Conservation (phyloP, 208 protist genomes). For the Acanthamoeba sp. region DNA sequence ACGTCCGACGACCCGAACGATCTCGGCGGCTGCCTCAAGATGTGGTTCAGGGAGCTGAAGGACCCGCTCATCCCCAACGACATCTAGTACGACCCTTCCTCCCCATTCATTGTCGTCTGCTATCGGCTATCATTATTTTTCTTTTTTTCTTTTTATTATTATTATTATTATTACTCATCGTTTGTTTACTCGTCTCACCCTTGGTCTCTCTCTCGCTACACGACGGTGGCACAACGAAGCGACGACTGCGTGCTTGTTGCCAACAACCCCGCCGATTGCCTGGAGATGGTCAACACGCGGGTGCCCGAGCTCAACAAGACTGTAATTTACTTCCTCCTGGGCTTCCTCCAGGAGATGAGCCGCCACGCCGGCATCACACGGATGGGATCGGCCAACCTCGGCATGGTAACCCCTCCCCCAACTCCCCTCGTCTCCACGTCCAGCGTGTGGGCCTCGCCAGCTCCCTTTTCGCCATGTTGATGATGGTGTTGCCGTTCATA, state of each 20-base stretch:
- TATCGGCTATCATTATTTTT: too few relatives aligned
- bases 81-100: neutral
- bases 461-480: too few relatives aligned
- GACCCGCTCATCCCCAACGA: constrained; percentile 46
- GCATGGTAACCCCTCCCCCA: neutral
- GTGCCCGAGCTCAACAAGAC: constrained; percentile 21
- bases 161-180: too few relatives aligned
- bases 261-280: constrained; percentile 5
- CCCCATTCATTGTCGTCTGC: neutral
- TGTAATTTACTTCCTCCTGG: constrained; percentile 17
- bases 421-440: neutral
- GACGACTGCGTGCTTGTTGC: constrained; percentile 14
- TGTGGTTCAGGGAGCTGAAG: constrained; percentile 59
- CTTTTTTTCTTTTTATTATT: too few relatives aligned
- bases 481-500: too few relatives aligned
- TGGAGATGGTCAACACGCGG: constrained; percentile 4
- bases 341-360: constrained; percentile 47
- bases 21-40: constrained; percentile 8
- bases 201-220: too few relatives aligned
- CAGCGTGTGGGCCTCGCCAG: too few relatives aligned
- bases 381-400: constrained; percentile 32
- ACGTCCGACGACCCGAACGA: constrained; percentile 17
- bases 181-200: too few relatives aligned
- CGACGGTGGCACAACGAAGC: neutral
- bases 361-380: neutral